Conservation (phyloP, 1,284 basidiomycete species). For the Pseudozyma hubeiensis region DNA sequence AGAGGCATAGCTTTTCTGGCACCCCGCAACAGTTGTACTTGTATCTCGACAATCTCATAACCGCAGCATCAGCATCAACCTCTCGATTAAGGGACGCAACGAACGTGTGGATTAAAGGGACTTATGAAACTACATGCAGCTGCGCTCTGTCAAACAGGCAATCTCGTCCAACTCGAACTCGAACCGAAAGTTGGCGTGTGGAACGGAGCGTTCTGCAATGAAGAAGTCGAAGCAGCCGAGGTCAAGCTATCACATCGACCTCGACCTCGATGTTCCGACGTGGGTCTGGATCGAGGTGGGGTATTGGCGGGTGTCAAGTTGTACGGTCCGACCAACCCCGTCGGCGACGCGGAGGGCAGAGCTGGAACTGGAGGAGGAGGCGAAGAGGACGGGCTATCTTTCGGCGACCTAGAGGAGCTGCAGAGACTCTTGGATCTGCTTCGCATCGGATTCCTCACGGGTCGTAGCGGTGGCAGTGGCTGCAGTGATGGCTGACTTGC, state of each 20-base stretch:
- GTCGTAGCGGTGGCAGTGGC: slow-evolving; percentile 30
- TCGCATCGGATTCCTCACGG: slow-evolving; percentile 24
- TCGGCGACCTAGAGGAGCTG: slow-evolving; percentile 4
- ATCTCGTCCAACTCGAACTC: slow-evolving; percentile 10
- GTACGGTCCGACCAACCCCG: slow-evolving; percentile 1
- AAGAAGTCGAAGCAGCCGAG: slow-evolving; percentile 11
- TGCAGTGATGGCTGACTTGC: slow-evolving; percentile 3
- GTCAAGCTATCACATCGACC: slow-evolving; percentile 24
- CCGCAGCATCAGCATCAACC: slow-evolving; percentile 1
- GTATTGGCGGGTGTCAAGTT: slow-evolving; percentile 12
- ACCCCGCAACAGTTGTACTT: slow-evolving; percentile 26
- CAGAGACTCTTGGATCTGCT: slow-evolving; percentile 29
- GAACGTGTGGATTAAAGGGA: neutral
- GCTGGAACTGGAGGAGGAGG: slow-evolving; percentile 23
- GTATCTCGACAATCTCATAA: slow-evolving; percentile 21
- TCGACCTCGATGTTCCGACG: slow-evolving; percentile 2
- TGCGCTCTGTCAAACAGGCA: slow-evolving; percentile 8
- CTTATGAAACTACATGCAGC: neutral
- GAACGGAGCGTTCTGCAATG: slow-evolving; percentile 15
- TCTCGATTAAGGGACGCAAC: neutral
- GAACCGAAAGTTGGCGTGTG: slow-evolving; percentile 38
- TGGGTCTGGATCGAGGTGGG: slow-evolving; percentile 19
- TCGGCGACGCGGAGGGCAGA: slow-evolving; percentile 4
- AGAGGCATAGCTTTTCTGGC: slow-evolving; percentile 23
- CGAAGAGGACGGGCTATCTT: slow-evolving; percentile 5